These are phyloP conservation scores for Elsinoe batatas DNA, from an alignment of 2,329 filamentous ascomycete species.

Conservation along the genomic window DNA sequence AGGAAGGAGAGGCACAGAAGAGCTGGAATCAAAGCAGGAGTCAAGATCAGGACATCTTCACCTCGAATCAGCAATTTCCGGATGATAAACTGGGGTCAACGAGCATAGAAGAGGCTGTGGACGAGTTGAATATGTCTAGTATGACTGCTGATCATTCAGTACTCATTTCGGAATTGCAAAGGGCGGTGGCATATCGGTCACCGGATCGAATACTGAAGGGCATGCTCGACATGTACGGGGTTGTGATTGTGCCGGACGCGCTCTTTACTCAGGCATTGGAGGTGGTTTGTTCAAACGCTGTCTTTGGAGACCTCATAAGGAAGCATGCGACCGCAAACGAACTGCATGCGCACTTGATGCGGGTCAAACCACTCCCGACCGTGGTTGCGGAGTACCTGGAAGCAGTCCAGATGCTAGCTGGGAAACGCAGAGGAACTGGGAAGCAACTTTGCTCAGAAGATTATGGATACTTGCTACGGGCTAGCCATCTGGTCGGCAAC, in stretches of 20 bases:
- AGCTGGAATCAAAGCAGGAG: not conserved
- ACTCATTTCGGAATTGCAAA: not conserved
- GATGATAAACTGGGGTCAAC: not conserved
- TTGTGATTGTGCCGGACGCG: not conserved
- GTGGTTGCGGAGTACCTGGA: conserved; percentile 33
- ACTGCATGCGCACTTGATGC: conserved; percentile 35
- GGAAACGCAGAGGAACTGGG: conserved; percentile 29
- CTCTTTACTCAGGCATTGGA: conserved; percentile 54
- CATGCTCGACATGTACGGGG: not conserved
- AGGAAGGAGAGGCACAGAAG: not conserved
- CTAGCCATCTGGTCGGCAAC: conserved; percentile 41
- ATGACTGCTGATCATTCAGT: not conserved
- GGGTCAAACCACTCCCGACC: conserved; percentile 28
- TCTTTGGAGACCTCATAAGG: conserved; percentile 37
- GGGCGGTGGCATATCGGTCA: not conserved
- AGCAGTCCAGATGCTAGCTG: conserved; percentile 30
- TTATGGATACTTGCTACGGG: conserved; percentile 44
- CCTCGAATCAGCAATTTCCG: not conserved
- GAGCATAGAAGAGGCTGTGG: not conserved
- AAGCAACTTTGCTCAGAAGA: conserved; percentile 36
- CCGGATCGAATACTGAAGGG: not conserved
- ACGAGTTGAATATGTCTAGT: not conserved
- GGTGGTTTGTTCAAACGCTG: conserved; percentile 49
- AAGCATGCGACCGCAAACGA: conserved; percentile 44
- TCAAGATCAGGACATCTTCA: not conserved